Evolutionary conservation across 1,284 basidiomycete genomes (phyloP).

Genomic region (Melanopsichium pennsylvanicum): DNA sequence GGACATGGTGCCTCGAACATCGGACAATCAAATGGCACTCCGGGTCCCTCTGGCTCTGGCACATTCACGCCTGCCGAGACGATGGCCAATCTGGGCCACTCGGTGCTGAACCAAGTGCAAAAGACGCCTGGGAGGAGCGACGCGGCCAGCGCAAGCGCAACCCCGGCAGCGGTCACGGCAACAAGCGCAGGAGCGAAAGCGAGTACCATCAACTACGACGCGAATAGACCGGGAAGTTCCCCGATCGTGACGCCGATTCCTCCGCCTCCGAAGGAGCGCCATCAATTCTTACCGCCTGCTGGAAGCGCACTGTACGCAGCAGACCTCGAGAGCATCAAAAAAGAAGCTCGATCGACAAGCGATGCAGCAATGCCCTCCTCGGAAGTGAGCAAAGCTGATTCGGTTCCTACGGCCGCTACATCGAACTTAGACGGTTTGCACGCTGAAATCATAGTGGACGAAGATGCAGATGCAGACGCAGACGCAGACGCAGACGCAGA

Average conservation of each 20-base stretch:
- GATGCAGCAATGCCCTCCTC: no score
- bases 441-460: conserved; percentile 4
- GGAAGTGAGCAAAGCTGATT: no score
- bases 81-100: conserved; percentile 43
- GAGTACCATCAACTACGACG: background rate
- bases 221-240: conserved; percentile 8
- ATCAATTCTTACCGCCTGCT: conserved; percentile 5
- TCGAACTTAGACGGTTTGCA: no score
- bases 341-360: background rate
- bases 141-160: conserved; percentile 5
- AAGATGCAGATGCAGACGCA: conserved; percentile 20
- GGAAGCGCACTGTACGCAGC: conserved; percentile 11
- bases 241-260: conserved; percentile 14
- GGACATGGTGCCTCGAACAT: conserved; percentile 2
- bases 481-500: conserved; percentile 35
- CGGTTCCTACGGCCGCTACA: no score
- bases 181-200: background rate
- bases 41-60: conserved; percentile 23
- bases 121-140: conserved; percentile 26
- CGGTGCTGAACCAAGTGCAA: conserved; percentile 29
- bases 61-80: conserved; percentile 30
- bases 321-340: background rate
- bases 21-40: conserved; percentile 19
- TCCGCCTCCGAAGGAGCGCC: conserved; percentile 24
- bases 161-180: background rate